Evolutionary conservation across 2,329 filamentous ascomycete species (phyloP).

Genomic region (Stromatinia cepivora): DNA sequence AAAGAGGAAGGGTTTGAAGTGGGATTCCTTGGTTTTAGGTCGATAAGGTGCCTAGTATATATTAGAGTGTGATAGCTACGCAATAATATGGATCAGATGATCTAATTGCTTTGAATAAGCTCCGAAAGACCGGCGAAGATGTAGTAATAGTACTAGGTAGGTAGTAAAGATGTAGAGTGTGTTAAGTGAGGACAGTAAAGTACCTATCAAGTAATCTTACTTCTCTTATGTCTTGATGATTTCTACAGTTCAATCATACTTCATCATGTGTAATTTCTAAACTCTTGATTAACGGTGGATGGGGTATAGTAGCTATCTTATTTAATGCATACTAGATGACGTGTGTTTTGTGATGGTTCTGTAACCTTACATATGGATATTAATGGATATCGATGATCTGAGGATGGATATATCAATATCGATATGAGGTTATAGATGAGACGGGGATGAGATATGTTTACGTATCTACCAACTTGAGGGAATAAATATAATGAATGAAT

Average conservation of each 20-base stretch:
- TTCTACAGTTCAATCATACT: too few relatives aligned
- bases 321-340: not conserved
- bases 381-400: not conserved
- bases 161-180: not conserved
- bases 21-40: not conserved
- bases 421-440: not conserved
- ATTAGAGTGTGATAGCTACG: not conserved
- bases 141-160: not conserved
- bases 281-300: not conserved
- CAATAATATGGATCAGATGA: constrained; percentile 3
- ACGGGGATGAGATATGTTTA: too few relatives aligned
- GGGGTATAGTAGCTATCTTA: not conserved
- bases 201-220: not conserved
- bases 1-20: not conserved
- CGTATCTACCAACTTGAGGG: too few relatives aligned
- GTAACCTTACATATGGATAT: not conserved
- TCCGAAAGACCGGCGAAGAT: not conserved
- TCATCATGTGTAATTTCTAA: too few relatives aligned
- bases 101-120: not conserved
- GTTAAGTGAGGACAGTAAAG: not conserved
- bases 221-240: too few relatives aligned
- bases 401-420: not conserved
- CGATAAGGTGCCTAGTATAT: not conserved
- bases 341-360: not conserved
- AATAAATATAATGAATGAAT: too few relatives aligned